A percentile compares a stretch with the other conserved stretches of the same genome.
These are phyloP conservation scores for Dionaea muscipula DNA, from an alignment of 179 eudicot genomes.

Conservation along the genomic window DNA sequence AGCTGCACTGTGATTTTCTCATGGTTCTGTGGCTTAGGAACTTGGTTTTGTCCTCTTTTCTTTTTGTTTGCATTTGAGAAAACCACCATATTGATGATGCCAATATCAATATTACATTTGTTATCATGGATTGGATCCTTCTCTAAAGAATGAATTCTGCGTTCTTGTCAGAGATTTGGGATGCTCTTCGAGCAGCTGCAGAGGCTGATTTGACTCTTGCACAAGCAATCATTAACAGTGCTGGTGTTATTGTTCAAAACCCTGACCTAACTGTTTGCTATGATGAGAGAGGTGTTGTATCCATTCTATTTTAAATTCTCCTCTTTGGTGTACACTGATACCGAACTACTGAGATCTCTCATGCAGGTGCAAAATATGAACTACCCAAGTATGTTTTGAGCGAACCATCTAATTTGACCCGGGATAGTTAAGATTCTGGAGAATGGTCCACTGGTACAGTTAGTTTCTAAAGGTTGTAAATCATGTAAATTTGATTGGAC, in stretches of 20 bases:
- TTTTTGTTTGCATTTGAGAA: too few species aligned
- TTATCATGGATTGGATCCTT: too few species aligned
- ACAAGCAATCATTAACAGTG: slow-evolving; percentile 69
- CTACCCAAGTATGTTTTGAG: slow-evolving; percentile 77
- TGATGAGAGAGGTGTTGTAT: slow-evolving; percentile 65
- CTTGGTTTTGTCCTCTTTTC: too few species aligned
- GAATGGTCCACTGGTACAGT: slow-evolving; percentile 7
- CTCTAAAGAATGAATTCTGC: slow-evolving; percentile 2
- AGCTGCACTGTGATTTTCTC: too few species aligned
- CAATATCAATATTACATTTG: too few species aligned
- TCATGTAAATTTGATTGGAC: too few species aligned
- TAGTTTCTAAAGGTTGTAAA: not conserved
- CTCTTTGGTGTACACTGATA: not conserved
- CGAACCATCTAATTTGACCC: slow-evolving; percentile 77
- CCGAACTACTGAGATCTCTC: not conserved
- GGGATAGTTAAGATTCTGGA: slow-evolving; percentile 22
- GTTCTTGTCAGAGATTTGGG: slow-evolving; percentile 68
- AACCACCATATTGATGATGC: too few species aligned
- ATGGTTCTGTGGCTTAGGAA: too few species aligned
- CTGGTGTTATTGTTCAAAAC: slow-evolving; percentile 62
- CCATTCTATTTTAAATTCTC: not conserved
- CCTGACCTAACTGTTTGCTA: slow-evolving; percentile 76
- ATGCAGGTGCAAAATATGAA: slow-evolving; percentile 81
- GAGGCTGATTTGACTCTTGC: slow-evolving; percentile 61
- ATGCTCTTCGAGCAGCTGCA: slow-evolving; percentile 78